Evolutionary conservation across 2,329 filamentous ascomycete species (phyloP).

Genomic region (Calonectria pseudoturangicola): DNA sequence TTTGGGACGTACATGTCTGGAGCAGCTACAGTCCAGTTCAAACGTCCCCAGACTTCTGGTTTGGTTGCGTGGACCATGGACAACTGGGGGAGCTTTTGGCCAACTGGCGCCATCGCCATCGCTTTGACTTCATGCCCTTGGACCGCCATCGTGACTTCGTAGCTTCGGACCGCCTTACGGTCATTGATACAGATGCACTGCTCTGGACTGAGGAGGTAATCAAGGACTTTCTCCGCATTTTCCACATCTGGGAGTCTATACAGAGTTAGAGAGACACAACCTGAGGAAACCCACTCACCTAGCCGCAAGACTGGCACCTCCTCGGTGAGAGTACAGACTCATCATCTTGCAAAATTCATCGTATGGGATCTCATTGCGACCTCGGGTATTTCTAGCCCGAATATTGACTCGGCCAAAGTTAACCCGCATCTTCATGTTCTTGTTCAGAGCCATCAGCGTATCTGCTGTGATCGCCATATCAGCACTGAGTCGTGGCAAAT

Average conservation of each 20-base stretch:
- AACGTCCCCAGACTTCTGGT: constrained; percentile 48
- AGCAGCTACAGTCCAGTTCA: constrained; percentile 59
- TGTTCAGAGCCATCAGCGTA: constrained; percentile 50
- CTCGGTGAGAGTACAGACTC: constrained; percentile 54
- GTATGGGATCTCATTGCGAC: constrained; percentile 49
- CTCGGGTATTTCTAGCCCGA: constrained; percentile 51
- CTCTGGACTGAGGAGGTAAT: constrained; percentile 40
- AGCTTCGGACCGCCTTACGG: constrained; percentile 41
- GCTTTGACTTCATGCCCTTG: constrained; percentile 50
- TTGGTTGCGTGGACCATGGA: constrained; percentile 48
- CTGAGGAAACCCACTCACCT: constrained; percentile 46
- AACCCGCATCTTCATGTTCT: constrained; percentile 57
- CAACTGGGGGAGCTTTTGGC: constrained; percentile 44
- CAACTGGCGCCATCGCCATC: constrained; percentile 38
- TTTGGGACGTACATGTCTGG: constrained; percentile 59
- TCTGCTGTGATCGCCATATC: constrained; percentile 50
- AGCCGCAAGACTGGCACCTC: constrained; percentile 55
- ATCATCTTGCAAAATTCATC: constrained; percentile 53
- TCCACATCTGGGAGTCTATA: constrained; percentile 42
- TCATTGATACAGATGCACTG: constrained; percentile 40
- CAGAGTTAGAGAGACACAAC: constrained; percentile 35
- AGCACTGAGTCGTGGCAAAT: constrained; percentile 46
- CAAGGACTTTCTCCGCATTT: constrained; percentile 46
- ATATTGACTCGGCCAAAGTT: constrained; percentile 58
- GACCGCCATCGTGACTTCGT: constrained; percentile 48